Percentiles rank a stretch among this genome's conserved stretches.
Evolutionary conservation across 2,329 filamentous ascomycete genomes (phyloP).

Genomic region (Colletotrichum karsti): DNA sequence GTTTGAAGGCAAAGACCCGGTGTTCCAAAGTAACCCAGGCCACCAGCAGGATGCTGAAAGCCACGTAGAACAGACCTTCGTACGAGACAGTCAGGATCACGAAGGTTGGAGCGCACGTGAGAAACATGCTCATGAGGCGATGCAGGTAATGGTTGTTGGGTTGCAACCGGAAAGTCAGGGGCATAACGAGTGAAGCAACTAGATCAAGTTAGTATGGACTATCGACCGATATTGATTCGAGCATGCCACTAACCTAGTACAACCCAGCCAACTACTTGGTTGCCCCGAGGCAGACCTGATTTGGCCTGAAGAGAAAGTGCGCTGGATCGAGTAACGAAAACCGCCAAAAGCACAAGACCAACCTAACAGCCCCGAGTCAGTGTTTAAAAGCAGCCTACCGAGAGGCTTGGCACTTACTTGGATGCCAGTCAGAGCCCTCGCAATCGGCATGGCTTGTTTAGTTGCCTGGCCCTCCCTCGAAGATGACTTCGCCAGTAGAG

Average conservation of each 20-base stretch:
- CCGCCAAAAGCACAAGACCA: constrained; percentile 81
- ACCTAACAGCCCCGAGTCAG: constrained; percentile 52
- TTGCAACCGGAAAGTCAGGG: constrained; percentile 81
- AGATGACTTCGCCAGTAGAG: constrained; percentile 5
- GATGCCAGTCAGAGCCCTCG: constrained; percentile 69
- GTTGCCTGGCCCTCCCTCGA: neutral
- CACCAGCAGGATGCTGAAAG: constrained; percentile 83
- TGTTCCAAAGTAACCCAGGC: constrained; percentile 95
- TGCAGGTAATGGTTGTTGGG: constrained; percentile 91
- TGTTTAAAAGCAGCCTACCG: neutral
- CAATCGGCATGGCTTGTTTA: constrained; percentile 44
- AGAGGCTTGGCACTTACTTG: constrained; percentile 57
- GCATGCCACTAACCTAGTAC: constrained; percentile 68
- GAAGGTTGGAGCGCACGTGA: constrained; percentile 92
- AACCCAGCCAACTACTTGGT: constrained; percentile 86
- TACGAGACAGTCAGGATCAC: constrained; percentile 97
- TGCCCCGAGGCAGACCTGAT: constrained; percentile 84
- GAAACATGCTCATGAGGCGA: constrained; percentile 85
- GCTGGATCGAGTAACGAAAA: constrained; percentile 88
- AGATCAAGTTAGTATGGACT: constrained; percentile 8
- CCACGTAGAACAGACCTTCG: constrained; percentile 94
- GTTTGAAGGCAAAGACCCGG: constrained; percentile 54
- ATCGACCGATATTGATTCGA: neutral
- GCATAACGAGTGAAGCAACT: constrained; percentile 81
- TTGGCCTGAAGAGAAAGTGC: constrained; percentile 86